Percentiles rank a stretch among this genome's conserved stretches.
phyloP scores from a whole-genome alignment of 129 eudicot genomes.

The Deinandra increscens region DNA sequence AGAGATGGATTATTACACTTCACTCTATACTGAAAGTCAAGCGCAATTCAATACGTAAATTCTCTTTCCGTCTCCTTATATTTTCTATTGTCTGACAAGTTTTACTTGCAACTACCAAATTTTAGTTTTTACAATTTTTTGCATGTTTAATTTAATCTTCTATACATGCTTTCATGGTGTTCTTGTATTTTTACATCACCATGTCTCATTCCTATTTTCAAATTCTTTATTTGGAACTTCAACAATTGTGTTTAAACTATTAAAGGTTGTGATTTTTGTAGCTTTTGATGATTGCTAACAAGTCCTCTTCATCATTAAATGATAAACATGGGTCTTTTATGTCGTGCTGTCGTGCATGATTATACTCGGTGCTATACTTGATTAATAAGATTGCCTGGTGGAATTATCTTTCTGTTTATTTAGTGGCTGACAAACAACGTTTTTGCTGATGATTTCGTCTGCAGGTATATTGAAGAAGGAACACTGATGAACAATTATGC shows the following conservation, averaged over 20 bases:
- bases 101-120: not conserved
- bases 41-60: slow-evolving; percentile 84
- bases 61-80: slow-evolving; percentile 5
- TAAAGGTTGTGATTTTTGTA: not conserved
- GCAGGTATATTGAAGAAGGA: slow-evolving; percentile 75
- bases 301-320: not conserved
- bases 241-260: not conserved
- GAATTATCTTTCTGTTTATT: not conserved
- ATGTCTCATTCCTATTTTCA: not conserved
- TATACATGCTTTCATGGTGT: not conserved
- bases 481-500: slow-evolving; percentile 90
- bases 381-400: not conserved
- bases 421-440: not conserved
- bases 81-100: not conserved
- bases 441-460: not conserved
- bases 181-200: not conserved
- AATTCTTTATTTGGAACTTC: not conserved
- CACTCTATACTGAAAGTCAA: slow-evolving; percentile 82
- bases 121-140: not conserved
- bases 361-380: not conserved
- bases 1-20: slow-evolving; percentile 82
- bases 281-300: not conserved
- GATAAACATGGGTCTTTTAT: not conserved
- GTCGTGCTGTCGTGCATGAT: not conserved
- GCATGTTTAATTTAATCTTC: not conserved